Percentiles rank a stretch among this genome's conserved stretches.
These are phyloP conservation scores for Neckera pumila DNA, from an alignment of 225 moss, liverwort and hornwort species.

Conservation along the genomic window DNA sequence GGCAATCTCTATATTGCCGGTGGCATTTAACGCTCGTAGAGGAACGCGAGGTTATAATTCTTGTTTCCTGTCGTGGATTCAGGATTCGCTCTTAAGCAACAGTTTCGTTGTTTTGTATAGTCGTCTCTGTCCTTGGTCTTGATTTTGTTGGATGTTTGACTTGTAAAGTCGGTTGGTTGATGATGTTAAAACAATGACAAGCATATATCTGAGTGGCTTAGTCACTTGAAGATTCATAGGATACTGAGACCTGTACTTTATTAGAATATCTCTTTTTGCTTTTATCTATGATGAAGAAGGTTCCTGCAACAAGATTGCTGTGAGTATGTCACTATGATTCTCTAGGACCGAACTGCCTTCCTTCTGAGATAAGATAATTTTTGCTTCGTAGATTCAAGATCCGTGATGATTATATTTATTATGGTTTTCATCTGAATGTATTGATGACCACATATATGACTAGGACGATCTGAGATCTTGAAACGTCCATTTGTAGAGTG, in stretches of 20 bases:
- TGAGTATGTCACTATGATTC: constrained; percentile 22
- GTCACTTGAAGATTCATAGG: constrained; percentile 25
- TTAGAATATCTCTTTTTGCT: fast-evolving
- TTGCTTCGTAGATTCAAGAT: neutral
- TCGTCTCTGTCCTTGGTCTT: neutral
- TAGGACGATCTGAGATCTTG: constrained; percentile 32
- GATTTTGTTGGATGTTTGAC: fast-evolving
- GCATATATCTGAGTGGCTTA: constrained; percentile 32
- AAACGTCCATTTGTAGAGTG: neutral
- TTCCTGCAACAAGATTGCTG: constrained; percentile 21
- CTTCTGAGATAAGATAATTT: neutral
- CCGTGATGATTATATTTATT: neutral
- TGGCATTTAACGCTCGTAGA: constrained; percentile 39
- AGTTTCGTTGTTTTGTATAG: fast-evolving
- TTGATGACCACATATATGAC: constrained; percentile 11
- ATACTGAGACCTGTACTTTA: neutral
- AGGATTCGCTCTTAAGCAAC: constrained; percentile 45
- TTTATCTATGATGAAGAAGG: constrained; percentile 14
- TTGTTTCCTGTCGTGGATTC: constrained; percentile 16
- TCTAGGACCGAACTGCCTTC: constrained; percentile 30
- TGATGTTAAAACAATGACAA: constrained; percentile 31
- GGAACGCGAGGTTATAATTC: constrained; percentile 41
- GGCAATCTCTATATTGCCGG: neutral
- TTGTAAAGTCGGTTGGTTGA: neutral
- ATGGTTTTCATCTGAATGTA: neutral